Evolutionary conservation across 1,284 basidiomycete genomes (phyloP).

Genomic region (Mrakiaceae sp.): DNA sequence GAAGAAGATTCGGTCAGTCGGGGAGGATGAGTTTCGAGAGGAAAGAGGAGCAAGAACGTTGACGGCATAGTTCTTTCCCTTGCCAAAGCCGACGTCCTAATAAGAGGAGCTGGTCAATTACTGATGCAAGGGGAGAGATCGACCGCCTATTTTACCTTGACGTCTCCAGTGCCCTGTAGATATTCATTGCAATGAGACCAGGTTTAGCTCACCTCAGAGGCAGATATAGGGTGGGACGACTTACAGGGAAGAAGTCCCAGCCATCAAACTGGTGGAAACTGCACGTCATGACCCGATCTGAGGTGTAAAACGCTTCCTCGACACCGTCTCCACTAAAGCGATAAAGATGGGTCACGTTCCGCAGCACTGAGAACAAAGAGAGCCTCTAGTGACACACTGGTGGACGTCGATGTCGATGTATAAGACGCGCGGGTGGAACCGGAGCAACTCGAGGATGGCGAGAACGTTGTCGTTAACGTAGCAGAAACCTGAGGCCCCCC

Average conservation of each 20-base stretch:
- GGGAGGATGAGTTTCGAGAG: too few species aligned
- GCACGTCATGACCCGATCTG: conserved; percentile 90
- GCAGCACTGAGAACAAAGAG: too few species aligned
- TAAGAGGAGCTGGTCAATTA: too few species aligned
- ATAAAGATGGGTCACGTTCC: too few species aligned
- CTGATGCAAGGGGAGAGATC: conserved; percentile 9
- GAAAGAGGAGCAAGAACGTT: conserved; percentile 41
- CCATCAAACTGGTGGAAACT: conserved; percentile 87
- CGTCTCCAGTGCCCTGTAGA: conserved; percentile 56
- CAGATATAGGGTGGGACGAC: too few species aligned
- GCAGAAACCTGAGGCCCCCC: conserved; percentile 92
- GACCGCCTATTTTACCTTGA: conserved; percentile 33
- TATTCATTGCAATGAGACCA: too few species aligned
- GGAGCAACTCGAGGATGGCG: conserved; percentile 72
- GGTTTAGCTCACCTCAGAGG: too few species aligned
- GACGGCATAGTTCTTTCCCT: conserved; percentile 80
- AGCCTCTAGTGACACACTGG: conserved; percentile 37
- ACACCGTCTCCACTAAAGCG: conserved; percentile 68
- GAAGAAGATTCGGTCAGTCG: too few species aligned
- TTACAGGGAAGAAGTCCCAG: conserved; percentile 74
- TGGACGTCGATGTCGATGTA: conserved; percentile 99
- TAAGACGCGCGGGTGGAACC: conserved; percentile 66
- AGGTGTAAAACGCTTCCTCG: conserved; percentile 97
- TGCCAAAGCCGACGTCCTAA: conserved; percentile 69
- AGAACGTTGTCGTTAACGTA: conserved; percentile 89